Percentiles rank a stretch among this genome's conserved stretches.
Evolutionary conservation across 1,284 basidiomycete species (phyloP).

Genomic region (Phylloporus sp.): DNA sequence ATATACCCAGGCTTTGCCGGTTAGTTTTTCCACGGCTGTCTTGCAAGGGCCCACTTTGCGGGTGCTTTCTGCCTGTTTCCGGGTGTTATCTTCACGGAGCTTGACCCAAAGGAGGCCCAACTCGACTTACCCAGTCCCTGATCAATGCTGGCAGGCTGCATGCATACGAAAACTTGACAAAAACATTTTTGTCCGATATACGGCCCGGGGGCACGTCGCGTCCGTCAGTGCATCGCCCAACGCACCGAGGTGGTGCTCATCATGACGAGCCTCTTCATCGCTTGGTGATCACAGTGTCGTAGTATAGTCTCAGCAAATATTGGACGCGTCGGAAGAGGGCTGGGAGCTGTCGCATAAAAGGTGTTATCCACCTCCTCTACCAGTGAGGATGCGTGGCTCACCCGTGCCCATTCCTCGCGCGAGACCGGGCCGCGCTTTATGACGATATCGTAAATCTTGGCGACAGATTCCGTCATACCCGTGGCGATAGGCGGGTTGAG

Average conservation of each 20-base stretch:
- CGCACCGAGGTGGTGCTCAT: background rate
- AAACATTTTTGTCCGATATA: background rate
- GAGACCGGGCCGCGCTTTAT: background rate
- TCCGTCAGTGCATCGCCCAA: background rate
- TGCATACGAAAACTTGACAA: background rate
- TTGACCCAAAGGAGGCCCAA: background rate
- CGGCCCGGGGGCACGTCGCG: slow-evolving; percentile 2
- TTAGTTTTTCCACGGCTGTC: background rate
- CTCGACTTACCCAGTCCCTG: background rate
- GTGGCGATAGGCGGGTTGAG: background rate
- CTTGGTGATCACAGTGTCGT: background rate
- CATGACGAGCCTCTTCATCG: slow-evolving; percentile 1
- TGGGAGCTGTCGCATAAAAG: background rate
- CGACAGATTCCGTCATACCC: background rate
- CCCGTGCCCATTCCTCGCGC: background rate
- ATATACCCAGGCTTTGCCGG: background rate
- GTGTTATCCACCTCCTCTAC: background rate
- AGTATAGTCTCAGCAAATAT: background rate
- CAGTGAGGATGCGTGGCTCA: background rate
- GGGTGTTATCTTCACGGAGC: background rate
- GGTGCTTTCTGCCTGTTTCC: background rate
- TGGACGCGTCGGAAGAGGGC: background rate
- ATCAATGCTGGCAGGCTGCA: background rate
- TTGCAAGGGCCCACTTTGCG: background rate
- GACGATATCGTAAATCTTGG: background rate